Evolutionary conservation across 2,329 filamentous ascomycete species (phyloP), one percentile per base, ranked within the genome.

Genomic region (Colletotrichum lupini): DNA sequence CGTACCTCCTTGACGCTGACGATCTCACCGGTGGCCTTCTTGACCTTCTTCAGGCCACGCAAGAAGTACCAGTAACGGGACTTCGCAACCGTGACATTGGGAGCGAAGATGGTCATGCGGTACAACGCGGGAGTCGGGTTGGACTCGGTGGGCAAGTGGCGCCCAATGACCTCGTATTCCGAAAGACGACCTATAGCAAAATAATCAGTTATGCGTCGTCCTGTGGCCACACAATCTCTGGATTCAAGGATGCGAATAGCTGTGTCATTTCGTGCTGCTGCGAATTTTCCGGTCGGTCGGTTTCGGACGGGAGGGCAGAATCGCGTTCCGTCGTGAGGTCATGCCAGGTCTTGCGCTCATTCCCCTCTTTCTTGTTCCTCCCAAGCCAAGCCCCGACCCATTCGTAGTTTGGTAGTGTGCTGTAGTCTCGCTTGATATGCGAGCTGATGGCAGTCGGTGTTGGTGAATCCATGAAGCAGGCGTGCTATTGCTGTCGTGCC

Each of bases 21-120:
- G 85, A 99, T 98, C 93, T 99, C 97, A 87, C 97, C 97, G 85
- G 97, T 98, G 85, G 96, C 93, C 95, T 99, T 99, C 95, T 99
- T 99, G 91, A 99, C 95, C 93, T 99, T 99, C 86, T 94, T 93
- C 84, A 99, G 92, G 91, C 97, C 97, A 88, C 95, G 95, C 87
- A 99, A 90, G 92, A 99, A 99, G 92, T 99, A 99, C 97, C 97
- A 99, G 94, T 98, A 99, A 85, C 97, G 94, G 85, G 95, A 98
- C 93, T 99, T 99, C 86, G 97, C 97, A 83, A 99, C 95, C 80
- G 98, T 97, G 83, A 93, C 91, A 90, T 99, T 99, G 81, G 95
- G 94, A 80, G 97, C 97, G 87, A 99, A 99, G 88, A 99, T 98
- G 87, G 95, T 95, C 97, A 99, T 99, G 88, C 97, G 95, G 93